Evolutionary conservation across 202 grass and related monocot species (phyloP).

Genomic region (Panicum virgatum): DNA sequence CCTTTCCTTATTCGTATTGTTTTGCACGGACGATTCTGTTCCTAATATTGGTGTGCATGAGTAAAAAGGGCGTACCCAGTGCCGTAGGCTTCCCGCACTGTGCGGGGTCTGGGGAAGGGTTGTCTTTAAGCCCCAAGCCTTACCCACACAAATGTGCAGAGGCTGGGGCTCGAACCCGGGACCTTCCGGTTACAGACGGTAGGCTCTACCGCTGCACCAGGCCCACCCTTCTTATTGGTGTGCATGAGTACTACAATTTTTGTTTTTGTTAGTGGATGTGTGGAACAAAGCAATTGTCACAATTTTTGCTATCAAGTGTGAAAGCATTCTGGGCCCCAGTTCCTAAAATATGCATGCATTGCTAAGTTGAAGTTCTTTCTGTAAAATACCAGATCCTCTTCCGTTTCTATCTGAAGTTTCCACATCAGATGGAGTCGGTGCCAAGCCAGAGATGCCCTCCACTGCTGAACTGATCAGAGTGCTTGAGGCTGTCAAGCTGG

Average conservation of each 20-base stretch:
- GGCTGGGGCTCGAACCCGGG: too few relatives aligned
- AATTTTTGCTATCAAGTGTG: not conserved
- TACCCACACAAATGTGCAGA: too few relatives aligned
- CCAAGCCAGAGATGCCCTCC: conserved; percentile 63
- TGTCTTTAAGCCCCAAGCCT: too few relatives aligned
- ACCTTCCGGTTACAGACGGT: too few relatives aligned
- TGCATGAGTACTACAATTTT: not conserved
- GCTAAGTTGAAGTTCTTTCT: conserved; percentile 27
- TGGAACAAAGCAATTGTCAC: not conserved
- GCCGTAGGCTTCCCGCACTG: too few relatives aligned
- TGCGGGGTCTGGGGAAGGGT: too few relatives aligned
- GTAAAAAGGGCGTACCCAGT: too few relatives aligned
- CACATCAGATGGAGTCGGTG: conserved; percentile 36
- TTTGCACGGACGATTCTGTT: not conserved
- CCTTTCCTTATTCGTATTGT: not conserved
- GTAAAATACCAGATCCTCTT: conserved; percentile 52
- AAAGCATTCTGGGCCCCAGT: too few relatives aligned
- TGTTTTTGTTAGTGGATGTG: not conserved
- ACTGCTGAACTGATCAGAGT: conserved; percentile 69
- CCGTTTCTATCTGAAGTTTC: conserved; percentile 66
- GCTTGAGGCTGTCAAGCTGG: conserved; percentile 74
- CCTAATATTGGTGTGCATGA: not conserved
- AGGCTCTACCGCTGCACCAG: too few relatives aligned
- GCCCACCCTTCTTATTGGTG: too few relatives aligned
- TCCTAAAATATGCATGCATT: not conserved